Conservation (phyloP, 352 stramenopile genomes). For the Phytophthora aleatoria region DNA sequence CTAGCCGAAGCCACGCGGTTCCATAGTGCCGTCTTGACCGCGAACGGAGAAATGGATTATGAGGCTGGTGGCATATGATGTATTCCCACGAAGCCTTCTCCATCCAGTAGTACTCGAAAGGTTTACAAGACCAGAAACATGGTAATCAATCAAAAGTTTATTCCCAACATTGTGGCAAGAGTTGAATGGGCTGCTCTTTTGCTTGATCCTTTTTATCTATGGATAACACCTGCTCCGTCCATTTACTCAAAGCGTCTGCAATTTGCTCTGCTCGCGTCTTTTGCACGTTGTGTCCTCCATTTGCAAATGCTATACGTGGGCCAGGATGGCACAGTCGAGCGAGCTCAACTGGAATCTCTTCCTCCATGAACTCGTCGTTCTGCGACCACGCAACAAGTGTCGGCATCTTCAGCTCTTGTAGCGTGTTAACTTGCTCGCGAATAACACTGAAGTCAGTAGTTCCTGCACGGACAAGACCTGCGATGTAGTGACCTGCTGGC, state of each 20-base stretch:
- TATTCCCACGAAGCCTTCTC: too few relatives aligned
- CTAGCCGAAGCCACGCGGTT: background rate
- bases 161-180: slow-evolving; percentile 9
- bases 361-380: slow-evolving; percentile 58
- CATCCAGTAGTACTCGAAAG: background rate
- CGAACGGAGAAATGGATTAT: background rate
- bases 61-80: background rate
- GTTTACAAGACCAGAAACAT: slow-evolving; percentile 26
- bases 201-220: slow-evolving; percentile 2
- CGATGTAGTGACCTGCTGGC: slow-evolving; percentile 41
- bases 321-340: slow-evolving; percentile 33
- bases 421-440: slow-evolving; percentile 33
- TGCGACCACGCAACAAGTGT: slow-evolving; percentile 50
- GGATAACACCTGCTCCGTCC: slow-evolving; percentile 28
- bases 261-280: slow-evolving; percentile 53
- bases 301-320: slow-evolving; percentile 43
- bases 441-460: slow-evolving; percentile 52
- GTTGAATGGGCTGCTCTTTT: slow-evolving; percentile 5
- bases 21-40: background rate
- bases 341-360: slow-evolving; percentile 44
- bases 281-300: slow-evolving; percentile 63
- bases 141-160: slow-evolving; percentile 3
- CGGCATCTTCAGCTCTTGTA: slow-evolving; percentile 26
- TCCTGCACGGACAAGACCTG: slow-evolving; percentile 44
- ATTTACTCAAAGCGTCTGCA: slow-evolving; percentile 25